A percentile compares a stretch with the other conserved stretches of the same genome.
phyloP scores from a whole-genome alignment of 2,329 filamentous ascomycete genomes.

The Fusarium nelsonii region DNA sequence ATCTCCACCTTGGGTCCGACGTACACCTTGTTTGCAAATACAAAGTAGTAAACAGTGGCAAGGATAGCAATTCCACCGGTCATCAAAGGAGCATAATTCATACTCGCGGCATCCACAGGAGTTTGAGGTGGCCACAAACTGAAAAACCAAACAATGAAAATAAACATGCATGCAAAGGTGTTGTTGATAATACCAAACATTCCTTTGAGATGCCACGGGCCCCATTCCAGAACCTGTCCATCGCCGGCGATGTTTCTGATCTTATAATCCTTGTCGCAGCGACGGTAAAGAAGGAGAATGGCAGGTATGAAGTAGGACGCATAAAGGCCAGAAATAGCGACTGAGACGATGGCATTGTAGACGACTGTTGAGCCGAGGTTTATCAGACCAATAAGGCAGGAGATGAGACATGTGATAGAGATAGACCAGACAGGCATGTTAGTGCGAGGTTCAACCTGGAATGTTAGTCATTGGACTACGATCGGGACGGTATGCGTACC shows the following conservation, averaged over 20 bases:
- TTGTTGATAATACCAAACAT: conserved; percentile 66
- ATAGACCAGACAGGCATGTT: conserved; percentile 44
- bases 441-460: conserved; percentile 38
- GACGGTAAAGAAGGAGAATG: conserved; percentile 42
- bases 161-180: conserved; percentile 63
- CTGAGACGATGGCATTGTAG: conserved; percentile 44
- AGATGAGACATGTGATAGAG: conserved; percentile 32
- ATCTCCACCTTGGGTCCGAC: conserved; percentile 56
- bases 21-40: conserved; percentile 57
- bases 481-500: background rate
- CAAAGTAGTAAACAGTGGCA: conserved; percentile 59
- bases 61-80: conserved; percentile 57
- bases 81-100: conserved; percentile 62
- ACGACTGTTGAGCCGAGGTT: conserved; percentile 43
- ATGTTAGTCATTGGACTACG: background rate
- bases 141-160: conserved; percentile 67
- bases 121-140: conserved; percentile 60
- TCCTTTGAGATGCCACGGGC: conserved; percentile 66
- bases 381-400: conserved; percentile 42
- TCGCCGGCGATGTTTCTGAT: conserved; percentile 33
- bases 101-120: conserved; percentile 46
- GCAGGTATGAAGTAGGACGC: conserved; percentile 42
- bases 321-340: conserved; percentile 40
- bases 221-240: conserved; percentile 56
- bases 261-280: conserved; percentile 41